Evolutionary conservation across 768 basidiomycete genomes (phyloP).

Genomic region (Psilocybe cyanescens): DNA sequence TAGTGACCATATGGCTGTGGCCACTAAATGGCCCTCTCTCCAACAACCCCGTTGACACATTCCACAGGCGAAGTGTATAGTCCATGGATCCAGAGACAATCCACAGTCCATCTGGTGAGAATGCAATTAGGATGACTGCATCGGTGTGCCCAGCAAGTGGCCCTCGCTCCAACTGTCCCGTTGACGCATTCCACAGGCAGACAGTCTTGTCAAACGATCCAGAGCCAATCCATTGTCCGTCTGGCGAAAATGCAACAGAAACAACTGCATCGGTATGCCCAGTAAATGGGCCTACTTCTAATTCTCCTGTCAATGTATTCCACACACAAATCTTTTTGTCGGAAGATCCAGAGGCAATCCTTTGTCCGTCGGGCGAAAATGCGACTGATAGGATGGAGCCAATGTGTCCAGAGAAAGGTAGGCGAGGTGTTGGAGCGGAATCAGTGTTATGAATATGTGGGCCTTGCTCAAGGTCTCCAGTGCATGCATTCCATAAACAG

Average conservation of each 20-base stretch:
- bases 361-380: constrained; percentile 22
- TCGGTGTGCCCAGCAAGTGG: not conserved
- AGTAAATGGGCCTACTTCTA: not conserved
- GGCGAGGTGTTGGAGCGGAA: no score
- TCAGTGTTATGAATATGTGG: no score
- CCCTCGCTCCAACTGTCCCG: not conserved
- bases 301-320: constrained; percentile 23
- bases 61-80: not conserved
- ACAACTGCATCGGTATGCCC: not conserved
- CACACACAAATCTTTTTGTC: constrained; percentile 39
- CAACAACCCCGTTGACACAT: not conserved
- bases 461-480: no score
- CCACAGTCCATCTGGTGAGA: constrained; percentile 1
- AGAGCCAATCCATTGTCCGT: constrained; percentile 1
- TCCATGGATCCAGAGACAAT: constrained; percentile 4
- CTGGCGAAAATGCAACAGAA: constrained; percentile 3
- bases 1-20: not conserved
- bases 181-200: not conserved
- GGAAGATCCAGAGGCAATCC: constrained; percentile 39
- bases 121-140: not conserved
- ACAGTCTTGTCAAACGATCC: not conserved
- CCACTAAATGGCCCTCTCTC: not conserved
- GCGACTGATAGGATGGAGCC: constrained; percentile 19
- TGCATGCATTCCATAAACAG: constrained; percentile 4
- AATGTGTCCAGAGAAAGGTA: constrained; percentile 6